These are phyloP conservation scores for Ophiocordyceps unilateralis DNA, from an alignment of 2,329 filamentous ascomycete species.

Conservation along the genomic window DNA sequence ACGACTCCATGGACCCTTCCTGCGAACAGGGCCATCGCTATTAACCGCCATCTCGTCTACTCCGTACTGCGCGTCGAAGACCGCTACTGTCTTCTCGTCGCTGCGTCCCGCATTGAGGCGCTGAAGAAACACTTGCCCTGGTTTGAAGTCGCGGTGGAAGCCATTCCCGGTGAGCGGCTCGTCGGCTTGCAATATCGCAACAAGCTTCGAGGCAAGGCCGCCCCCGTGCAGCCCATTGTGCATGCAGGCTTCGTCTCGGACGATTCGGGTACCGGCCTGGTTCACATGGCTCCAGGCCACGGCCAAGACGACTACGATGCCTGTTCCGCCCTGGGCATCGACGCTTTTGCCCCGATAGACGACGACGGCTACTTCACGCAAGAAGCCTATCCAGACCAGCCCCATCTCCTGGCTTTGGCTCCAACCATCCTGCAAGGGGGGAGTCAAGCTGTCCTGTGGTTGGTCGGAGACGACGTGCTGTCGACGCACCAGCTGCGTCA, in stretches of 20 bases:
- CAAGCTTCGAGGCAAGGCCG: slow-evolving; percentile 42
- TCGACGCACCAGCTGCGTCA: slow-evolving; percentile 57
- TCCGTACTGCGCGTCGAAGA: slow-evolving; percentile 42
- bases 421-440: slow-evolving; percentile 57
- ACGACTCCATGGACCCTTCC: slow-evolving; percentile 96
- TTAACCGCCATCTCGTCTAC: slow-evolving; percentile 62
- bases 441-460: slow-evolving; percentile 47
- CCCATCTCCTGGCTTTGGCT: slow-evolving; percentile 45
- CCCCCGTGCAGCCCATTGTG: slow-evolving; percentile 50
- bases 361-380: slow-evolving; percentile 65
- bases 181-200: slow-evolving; percentile 52
- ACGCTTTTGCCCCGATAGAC: slow-evolving; percentile 68
- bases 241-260: slow-evolving; percentile 79
- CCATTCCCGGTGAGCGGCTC: slow-evolving; percentile 48
- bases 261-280: slow-evolving; percentile 84
- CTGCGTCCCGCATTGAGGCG: slow-evolving; percentile 49
- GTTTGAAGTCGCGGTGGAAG: slow-evolving; percentile 33
- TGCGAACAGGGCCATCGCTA: slow-evolving; percentile 76
- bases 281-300: slow-evolving; percentile 86
- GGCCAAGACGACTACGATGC: slow-evolving; percentile 92
- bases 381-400: slow-evolving; percentile 57
- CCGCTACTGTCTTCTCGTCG: slow-evolving; percentile 49
- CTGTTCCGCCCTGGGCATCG: slow-evolving; percentile 53
- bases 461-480: slow-evolving; percentile 51
- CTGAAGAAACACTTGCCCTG: slow-evolving; percentile 32